These are phyloP conservation scores for Claviceps sp. DNA, from an alignment of 2,329 filamentous ascomycete genomes.

Conservation along the genomic window DNA sequence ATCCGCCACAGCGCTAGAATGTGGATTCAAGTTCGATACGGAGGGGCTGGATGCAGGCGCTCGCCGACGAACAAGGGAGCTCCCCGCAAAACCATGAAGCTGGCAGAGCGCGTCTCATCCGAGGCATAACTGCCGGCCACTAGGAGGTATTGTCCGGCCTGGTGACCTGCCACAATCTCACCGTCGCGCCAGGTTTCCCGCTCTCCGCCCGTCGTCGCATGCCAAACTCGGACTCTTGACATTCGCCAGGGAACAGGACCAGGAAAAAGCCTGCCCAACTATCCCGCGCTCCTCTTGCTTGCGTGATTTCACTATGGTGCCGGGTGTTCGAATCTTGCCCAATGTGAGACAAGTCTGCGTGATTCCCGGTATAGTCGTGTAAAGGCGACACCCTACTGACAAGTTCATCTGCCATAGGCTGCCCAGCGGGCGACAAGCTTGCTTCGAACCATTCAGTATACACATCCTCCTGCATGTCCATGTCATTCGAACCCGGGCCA, in stretches of 20 bases:
- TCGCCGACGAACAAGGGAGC: background rate
- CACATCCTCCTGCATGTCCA: slow-evolving; percentile 75
- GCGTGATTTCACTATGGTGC: slow-evolving; percentile 12
- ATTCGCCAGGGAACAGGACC: background rate
- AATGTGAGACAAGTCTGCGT: slow-evolving; percentile 15
- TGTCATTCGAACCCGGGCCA: slow-evolving; percentile 84
- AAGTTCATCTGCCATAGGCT: slow-evolving; percentile 26
- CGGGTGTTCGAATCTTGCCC: slow-evolving; percentile 19
- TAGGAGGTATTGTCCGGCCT: too few species aligned
- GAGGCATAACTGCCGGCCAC: background rate
- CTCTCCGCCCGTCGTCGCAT: background rate
- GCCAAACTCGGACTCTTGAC: background rate
- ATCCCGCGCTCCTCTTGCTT: background rate
- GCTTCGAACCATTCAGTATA: slow-evolving; percentile 81
- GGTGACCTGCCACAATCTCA: background rate
- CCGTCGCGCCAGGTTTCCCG: background rate
- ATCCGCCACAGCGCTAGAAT: background rate
- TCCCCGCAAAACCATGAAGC: background rate
- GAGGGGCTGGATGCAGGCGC: background rate
- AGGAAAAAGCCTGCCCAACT: background rate
- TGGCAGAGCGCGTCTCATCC: background rate
- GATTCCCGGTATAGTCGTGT: background rate
- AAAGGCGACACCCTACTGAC: background rate
- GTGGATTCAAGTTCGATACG: background rate
- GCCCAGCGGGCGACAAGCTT: slow-evolving; percentile 55